Evolutionary conservation across 805 yeast species (phyloP), one percentile per base, ranked within the genome.

Genomic region (Sugiyamaella boreocaroliniensis): DNA sequence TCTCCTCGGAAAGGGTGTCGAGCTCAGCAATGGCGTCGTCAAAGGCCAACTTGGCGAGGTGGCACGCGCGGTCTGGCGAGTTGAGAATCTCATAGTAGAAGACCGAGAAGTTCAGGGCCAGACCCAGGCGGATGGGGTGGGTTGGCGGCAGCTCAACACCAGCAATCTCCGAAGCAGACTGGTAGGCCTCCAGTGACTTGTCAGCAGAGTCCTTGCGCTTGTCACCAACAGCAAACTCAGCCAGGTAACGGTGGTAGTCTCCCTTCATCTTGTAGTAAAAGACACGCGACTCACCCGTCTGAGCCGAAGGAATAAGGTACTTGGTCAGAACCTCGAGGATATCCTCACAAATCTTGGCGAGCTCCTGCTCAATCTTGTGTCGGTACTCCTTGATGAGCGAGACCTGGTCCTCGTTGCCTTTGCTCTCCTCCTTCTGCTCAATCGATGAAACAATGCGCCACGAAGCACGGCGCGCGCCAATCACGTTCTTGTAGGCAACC

Each of bases 201-300:
- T 86, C 89, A 49, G 98, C 93, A 59, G 96, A 95, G 61, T 80
- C 89, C 71, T 89, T 88, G 71, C 97, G 87, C 75, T 85, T 86
- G 63, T 89, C 97, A 60, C 87, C 82, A 65, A 83, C 79, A 58
- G 97, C 92, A 69, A 92, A 93, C 78, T 92, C 99, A 58, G 97
- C 97, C 76, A 92, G 81, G 75, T 92, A 92, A 79, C 99, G 96
- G 79, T 90, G 96, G 80, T 92, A 92, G 74, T 92, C 99, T 80
- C 98, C 99, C 79, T 92, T 92, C 98, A 92, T 92, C 82, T 92
- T 92, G 78, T 88, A 89, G 81, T 92, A 92, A 75, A 92, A 92
- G 53, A 92, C 98, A 80, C 92, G 89, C 49, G 97, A 89, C 76
- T 93, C 99, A 67, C 97, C 97, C 61, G 96, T 82, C 70, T 85